Base-by-base conservation (phyloP, 1,139 yeast species). In the Magnusiomyces ingens region DNA sequence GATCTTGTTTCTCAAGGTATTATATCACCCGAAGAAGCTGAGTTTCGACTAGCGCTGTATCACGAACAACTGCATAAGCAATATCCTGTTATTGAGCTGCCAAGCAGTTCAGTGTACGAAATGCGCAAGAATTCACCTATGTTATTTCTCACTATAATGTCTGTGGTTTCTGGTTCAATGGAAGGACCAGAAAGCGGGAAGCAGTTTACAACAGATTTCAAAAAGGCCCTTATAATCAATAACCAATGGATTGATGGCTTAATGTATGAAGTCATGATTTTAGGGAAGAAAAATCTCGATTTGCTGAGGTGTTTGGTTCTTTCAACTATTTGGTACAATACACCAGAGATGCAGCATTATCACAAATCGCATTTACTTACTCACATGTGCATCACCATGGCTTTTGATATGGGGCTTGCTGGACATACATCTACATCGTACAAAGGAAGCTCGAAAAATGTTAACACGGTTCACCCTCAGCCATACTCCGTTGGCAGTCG, bases 291-390 rank as follows among this genome's bases (percentile, higher is more conserved):
- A 68, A 78, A 84, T 6, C 71, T 82, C 22, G 93, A 87, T 64
- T 69, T 88, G 51, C 70, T 88, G 45, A 82, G 85, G 64, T 72
- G 84, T 18, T 69, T 86, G 48, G 63, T 86, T 32, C 63, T 87
- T 2, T 70, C 86, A 52, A 78, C 85, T 42, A 68, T 84, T 38
- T 90, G 96, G 95, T 88, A 88, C 66, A 87, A 85, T 60, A 80
- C 88, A 5, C 89, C 95, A 0, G 96, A 88, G 67, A 72, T 87
- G 60, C 85, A 86, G 59, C 85, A 82, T 59, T 86, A 85, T 62
- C 79, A 94, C 56, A 78, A 95, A 52, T 83, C 84, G 59, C 94
- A 87, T 65, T 70, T 88, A 54, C 75, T 87, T 59, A 80, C 83
- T 54, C 75, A 80, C 10, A 71, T 87, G 32, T 80, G 90, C 50